A percentile compares a stretch with the other conserved stretches of the same genome.
These are phyloP conservation scores for Neurospora africana DNA, from an alignment of 495 filamentous ascomycete genomes.

Conservation along the genomic window DNA sequence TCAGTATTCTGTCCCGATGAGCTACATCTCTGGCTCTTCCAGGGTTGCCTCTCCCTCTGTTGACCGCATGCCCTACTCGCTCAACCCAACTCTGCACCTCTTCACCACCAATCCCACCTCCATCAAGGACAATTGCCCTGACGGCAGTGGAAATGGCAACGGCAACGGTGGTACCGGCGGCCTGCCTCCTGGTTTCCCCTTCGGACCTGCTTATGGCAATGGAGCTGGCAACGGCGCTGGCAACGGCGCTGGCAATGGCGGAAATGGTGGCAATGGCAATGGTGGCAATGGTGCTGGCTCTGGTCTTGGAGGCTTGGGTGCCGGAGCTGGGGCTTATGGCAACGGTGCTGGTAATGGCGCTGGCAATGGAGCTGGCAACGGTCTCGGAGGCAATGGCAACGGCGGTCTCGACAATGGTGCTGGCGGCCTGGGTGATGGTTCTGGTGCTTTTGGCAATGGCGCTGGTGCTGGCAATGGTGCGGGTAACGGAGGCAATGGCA, in stretches of 20 bases:
- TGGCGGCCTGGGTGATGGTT: neutral
- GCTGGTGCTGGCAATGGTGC: neutral
- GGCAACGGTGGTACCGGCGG: neutral
- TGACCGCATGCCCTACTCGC: neutral
- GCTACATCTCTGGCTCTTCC: constrained; percentile 17
- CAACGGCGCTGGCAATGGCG: neutral
- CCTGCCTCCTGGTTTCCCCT: neutral
- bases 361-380: neutral
- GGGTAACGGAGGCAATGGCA: neutral
- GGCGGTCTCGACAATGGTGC: constrained; percentile 7
- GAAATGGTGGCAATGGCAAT: neutral
- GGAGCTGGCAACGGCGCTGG: neutral
- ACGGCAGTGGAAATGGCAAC: neutral
- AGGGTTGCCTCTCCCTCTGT: constrained; percentile 2
- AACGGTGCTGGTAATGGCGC: neutral
- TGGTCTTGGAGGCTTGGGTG: neutral
- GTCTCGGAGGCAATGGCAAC: constrained; percentile 6
- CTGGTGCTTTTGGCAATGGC: neutral
- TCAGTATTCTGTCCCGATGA: constrained; percentile 18
- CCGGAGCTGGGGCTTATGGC: constrained; percentile 4
- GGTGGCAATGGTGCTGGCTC: neutral
- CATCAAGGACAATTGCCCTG: neutral
- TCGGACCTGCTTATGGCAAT: neutral
- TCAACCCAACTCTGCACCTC: neutral
- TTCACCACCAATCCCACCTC: neutral